phyloP scores from a whole-genome alignment of 768 basidiomycete species.

The Tephrocybe rancida region DNA sequence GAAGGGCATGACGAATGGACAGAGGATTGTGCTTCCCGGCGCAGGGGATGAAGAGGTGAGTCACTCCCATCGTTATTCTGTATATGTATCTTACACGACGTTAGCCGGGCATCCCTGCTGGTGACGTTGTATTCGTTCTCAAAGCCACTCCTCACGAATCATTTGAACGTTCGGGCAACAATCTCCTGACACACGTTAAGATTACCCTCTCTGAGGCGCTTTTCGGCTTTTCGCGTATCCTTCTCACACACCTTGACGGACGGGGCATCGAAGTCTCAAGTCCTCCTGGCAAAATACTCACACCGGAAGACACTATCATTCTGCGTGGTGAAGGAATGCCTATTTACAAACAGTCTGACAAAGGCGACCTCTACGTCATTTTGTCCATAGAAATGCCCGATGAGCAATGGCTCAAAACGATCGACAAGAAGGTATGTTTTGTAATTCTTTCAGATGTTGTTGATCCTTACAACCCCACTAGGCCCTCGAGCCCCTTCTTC shows the following conservation, averaged over 20 bases:
- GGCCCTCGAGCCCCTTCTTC: slow-evolving; percentile 68
- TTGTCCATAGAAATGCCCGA: slow-evolving; percentile 90
- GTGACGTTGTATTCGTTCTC: slow-evolving; percentile 89
- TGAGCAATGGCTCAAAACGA: slow-evolving; percentile 69
- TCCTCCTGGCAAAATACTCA: slow-evolving; percentile 76
- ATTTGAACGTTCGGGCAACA: slow-evolving; percentile 82
- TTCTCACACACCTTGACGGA: slow-evolving; percentile 92
- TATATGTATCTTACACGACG: slow-evolving; percentile 3
- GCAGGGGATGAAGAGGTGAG: slow-evolving; percentile 89
- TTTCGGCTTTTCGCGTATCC: slow-evolving; percentile 90
- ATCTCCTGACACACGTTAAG: slow-evolving; percentile 77
- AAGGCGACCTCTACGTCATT: slow-evolving; percentile 82
- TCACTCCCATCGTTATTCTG: neutral
- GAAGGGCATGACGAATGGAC: slow-evolving; percentile 81
- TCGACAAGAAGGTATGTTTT: slow-evolving; percentile 58
- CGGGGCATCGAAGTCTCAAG: slow-evolving; percentile 82
- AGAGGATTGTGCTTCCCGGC: slow-evolving; percentile 86
- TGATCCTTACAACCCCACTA: slow-evolving; percentile 26
- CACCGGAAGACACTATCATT: slow-evolving; percentile 71
- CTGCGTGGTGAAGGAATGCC: slow-evolving; percentile 93
- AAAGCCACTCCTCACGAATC: slow-evolving; percentile 68
- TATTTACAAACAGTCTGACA: slow-evolving; percentile 61
- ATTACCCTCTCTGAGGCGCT: slow-evolving; percentile 94
- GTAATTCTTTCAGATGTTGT: neutral
- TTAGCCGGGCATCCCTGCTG: slow-evolving; percentile 84